Percentiles rank a stretch among this genome's conserved stretches.
Evolutionary conservation across 2,329 filamentous ascomycete species (phyloP).

Genomic region (Cylindrodendrum hubeiense): DNA sequence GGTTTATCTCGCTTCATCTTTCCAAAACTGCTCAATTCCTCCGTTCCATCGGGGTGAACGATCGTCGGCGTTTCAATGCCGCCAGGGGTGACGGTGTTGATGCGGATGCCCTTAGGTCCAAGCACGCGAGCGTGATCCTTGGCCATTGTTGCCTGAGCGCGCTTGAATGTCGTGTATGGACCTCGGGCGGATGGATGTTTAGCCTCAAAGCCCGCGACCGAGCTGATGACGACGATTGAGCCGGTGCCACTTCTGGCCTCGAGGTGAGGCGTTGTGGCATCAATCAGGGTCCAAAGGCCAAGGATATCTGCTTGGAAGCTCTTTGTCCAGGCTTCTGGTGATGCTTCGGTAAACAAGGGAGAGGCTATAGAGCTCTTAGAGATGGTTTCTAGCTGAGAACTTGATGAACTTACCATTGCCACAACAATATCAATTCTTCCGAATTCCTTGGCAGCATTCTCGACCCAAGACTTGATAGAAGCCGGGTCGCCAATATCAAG

Average conservation of each 20-base stretch:
- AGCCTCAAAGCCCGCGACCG: conserved; percentile 39
- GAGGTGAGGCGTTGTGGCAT: conserved; percentile 32
- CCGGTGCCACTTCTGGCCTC: conserved; percentile 31
- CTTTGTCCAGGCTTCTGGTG: conserved; percentile 35
- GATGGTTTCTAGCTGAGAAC: neutral
- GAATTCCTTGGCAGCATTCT: conserved; percentile 31
- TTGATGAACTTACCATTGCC: conserved; percentile 31
- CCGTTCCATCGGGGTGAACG: conserved; percentile 31
- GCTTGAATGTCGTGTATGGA: conserved; percentile 41
- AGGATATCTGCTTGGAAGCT: conserved; percentile 42
- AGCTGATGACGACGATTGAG: conserved; percentile 43
- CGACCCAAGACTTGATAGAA: conserved; percentile 32
- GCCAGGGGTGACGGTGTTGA: conserved; percentile 39
- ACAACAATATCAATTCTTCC: conserved; percentile 41
- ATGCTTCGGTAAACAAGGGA: conserved; percentile 21
- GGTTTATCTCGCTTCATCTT: conserved; percentile 21
- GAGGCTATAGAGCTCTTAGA: conserved; percentile 21
- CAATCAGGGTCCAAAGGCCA: conserved; percentile 39
- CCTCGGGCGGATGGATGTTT: conserved; percentile 20
- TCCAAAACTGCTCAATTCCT: conserved; percentile 36
- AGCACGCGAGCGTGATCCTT: conserved; percentile 39
- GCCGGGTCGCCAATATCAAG: conserved; percentile 38
- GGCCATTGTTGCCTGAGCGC: conserved; percentile 40
- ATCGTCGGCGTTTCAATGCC: conserved; percentile 34
- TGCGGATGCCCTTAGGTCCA: conserved; percentile 37